Base-by-base conservation (phyloP, 139 green algal species). In the Volvox reticuliferus region DNA sequence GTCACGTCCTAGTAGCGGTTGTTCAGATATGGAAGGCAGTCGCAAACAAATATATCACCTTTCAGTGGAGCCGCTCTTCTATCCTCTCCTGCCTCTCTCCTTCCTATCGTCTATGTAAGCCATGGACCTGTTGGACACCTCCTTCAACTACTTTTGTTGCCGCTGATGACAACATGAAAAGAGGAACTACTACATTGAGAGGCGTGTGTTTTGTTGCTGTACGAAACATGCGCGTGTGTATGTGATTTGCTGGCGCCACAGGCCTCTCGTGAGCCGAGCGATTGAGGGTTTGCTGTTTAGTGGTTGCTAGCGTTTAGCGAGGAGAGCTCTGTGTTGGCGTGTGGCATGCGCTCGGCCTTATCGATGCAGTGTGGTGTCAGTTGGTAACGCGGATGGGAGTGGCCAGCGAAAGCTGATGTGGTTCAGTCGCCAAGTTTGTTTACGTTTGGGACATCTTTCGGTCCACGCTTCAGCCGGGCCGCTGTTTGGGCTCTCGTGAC, bases 241-340 rank as follows among this genome's bases (percentile, higher is more conserved):
- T 84, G 78, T 13, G 21, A 26, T 82, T 37, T 84, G 78, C 78
- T 67, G 78, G 78, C 78, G 81, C 61, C 81, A n/a, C 81, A 87
- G 73, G 81, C 81, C 61, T 87, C 78, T 30, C 81, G 81, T 76
- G 81, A 87, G 81, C 61, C 81, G 81, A 87, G 81, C 81, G 81
- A 77, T 12, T 68, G 81, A 87, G 81, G 81, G 81, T 87, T 86
- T 84, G 78, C 21, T 86, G 44, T 86, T 86, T 68, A 21, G 79
- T 73, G 78, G 79, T 86, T 71, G 55, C 55, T 86, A 77, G 81
- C 61, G 5, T 55, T 44, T 86, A 76, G 81, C 81, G 61, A 87
- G 81, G 81, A 87, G 81, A 87, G 81, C 81, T 61, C 30, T 76
- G 61, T 76, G 61, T 87, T 44, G 79, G 79, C 44, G 30, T 86